Evolutionary conservation across 768 basidiomycete species (phyloP).

Genomic region (Clathrus columnatus): DNA sequence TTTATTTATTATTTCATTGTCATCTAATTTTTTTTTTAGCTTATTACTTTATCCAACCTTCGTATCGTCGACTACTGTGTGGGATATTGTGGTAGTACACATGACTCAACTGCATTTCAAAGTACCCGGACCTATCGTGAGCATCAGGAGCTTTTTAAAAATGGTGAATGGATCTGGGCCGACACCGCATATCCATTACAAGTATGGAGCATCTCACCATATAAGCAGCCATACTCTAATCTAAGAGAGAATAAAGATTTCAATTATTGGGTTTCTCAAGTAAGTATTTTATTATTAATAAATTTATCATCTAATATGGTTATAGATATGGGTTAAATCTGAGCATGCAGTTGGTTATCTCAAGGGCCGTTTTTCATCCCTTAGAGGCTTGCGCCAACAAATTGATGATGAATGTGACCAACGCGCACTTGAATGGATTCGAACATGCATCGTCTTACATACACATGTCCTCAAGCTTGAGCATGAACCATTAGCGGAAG

Average conservation of each 20-base stretch:
- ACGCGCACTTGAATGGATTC: slow-evolving; percentile 26
- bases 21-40: slow-evolving; percentile 15
- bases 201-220: too few species aligned
- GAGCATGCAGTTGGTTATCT: slow-evolving; percentile 34
- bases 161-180: too few species aligned
- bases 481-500: too few species aligned
- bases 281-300: neutral
- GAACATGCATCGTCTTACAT: slow-evolving; percentile 25
- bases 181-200: too few species aligned
- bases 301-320: too few species aligned
- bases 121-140: too few species aligned
- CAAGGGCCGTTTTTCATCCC: slow-evolving; percentile 33
- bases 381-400: too few species aligned
- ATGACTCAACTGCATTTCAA: too few species aligned
- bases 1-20: neutral
- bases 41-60: slow-evolving; percentile 21
- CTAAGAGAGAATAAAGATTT: too few species aligned
- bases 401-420: slow-evolving; percentile 21
- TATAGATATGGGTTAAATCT: slow-evolving; percentile 24
- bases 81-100: slow-evolving; percentile 21
- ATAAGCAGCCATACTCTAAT: too few species aligned
- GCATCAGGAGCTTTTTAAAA: too few species aligned
- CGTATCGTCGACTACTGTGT: slow-evolving; percentile 22
- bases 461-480: slow-evolving; percentile 10
- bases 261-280: slow-evolving; percentile 4